Percentiles rank a stretch among this genome's conserved stretches.
Evolutionary conservation across 2,329 filamentous ascomycete genomes (phyloP).

Genomic region (Stachybotrys chlorohalonatus): DNA sequence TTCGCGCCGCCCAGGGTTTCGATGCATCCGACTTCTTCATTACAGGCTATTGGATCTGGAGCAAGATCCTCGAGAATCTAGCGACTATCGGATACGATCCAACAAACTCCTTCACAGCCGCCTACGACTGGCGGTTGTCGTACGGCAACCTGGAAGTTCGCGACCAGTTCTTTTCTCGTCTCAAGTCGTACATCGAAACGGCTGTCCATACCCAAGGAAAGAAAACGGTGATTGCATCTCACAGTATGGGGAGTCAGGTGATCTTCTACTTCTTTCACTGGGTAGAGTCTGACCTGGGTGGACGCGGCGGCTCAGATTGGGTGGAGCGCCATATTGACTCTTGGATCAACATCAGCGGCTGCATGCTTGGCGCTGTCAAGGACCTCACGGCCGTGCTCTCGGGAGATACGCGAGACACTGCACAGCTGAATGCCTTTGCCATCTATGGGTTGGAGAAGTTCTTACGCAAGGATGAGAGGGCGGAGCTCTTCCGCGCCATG

Average conservation of each 20-base stretch:
- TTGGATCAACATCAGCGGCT: conserved; percentile 98
- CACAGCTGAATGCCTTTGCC: conserved; percentile 90
- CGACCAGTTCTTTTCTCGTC: conserved; percentile 86
- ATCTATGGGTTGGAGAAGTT: conserved; percentile 97
- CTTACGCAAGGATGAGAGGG: conserved; percentile 78
- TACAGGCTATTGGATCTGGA: conserved; percentile 96
- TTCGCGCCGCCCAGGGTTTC: conserved; percentile 90
- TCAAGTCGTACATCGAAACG: conserved; percentile 86
- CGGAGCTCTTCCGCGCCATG: conserved; percentile 93
- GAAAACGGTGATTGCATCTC: conserved; percentile 80
- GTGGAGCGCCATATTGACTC: conserved; percentile 83
- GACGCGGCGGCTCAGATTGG: conserved; percentile 77
- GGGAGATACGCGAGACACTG: conserved; percentile 97
- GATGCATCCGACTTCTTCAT: conserved; percentile 96
- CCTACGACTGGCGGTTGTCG: conserved; percentile 86
- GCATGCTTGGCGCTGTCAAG: conserved; percentile 93
- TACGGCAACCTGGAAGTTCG: conserved; percentile 83
- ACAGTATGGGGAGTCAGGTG: conserved; percentile 97
- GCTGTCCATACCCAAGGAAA: conserved; percentile 62
- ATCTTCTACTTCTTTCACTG: conserved; percentile 74
- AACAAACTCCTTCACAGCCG: conserved; percentile 59
- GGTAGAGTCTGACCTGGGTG: conserved; percentile 72
- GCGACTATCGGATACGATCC: conserved; percentile 95
- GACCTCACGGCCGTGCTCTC: conserved; percentile 84
- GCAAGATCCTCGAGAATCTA: conserved; percentile 94